A percentile compares a stretch with the other conserved stretches of the same genome.
Evolutionary conservation across 176 grass and related monocot genomes (phyloP).

Genomic region (Elaeis guineensis): DNA sequence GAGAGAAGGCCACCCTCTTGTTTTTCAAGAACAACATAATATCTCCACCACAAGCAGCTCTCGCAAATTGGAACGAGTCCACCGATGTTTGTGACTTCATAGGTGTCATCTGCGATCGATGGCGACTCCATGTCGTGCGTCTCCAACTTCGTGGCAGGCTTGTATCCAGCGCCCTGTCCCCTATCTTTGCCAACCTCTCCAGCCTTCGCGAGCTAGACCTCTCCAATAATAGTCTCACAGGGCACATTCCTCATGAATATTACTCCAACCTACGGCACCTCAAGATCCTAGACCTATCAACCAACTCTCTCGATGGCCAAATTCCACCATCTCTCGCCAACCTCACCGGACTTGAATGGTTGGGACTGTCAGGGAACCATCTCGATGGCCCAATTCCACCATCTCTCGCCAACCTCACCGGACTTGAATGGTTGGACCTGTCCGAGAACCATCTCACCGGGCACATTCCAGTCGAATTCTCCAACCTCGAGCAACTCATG

Average conservation of each 20-base stretch:
- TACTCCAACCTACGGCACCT: slow-evolving; percentile 32
- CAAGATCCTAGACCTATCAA: background rate
- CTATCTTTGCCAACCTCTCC: slow-evolving; percentile 30
- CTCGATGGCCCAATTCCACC: slow-evolving; percentile 26
- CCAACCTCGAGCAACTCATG: slow-evolving; percentile 7
- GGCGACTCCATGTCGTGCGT: slow-evolving; percentile 31
- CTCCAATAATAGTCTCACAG: slow-evolving; percentile 35
- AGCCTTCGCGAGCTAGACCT: slow-evolving; percentile 37
- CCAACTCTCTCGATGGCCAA: slow-evolving; percentile 28
- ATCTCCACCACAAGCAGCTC: slow-evolving; percentile 8
- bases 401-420: slow-evolving; percentile 30
- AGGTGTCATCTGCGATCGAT: slow-evolving; percentile 39
- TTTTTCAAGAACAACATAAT: slow-evolving; percentile 30
- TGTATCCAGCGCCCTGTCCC: slow-evolving; percentile 27
- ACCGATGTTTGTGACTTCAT: slow-evolving; percentile 51
- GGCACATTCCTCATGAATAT: slow-evolving; percentile 51
- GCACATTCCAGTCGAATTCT: slow-evolving; percentile 47
- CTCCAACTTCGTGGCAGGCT: slow-evolving; percentile 22
- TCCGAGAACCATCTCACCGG: slow-evolving; percentile 39
- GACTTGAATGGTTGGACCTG: slow-evolving; percentile 24
- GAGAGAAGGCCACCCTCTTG: slow-evolving; percentile 50
- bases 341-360: no score
- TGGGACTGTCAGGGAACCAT: no score
- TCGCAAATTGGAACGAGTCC: slow-evolving; percentile 67
- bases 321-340: slow-evolving; percentile 40